Evolutionary conservation across 139 green algal species (phyloP).

Genomic region (Chloropicon primus): DNA sequence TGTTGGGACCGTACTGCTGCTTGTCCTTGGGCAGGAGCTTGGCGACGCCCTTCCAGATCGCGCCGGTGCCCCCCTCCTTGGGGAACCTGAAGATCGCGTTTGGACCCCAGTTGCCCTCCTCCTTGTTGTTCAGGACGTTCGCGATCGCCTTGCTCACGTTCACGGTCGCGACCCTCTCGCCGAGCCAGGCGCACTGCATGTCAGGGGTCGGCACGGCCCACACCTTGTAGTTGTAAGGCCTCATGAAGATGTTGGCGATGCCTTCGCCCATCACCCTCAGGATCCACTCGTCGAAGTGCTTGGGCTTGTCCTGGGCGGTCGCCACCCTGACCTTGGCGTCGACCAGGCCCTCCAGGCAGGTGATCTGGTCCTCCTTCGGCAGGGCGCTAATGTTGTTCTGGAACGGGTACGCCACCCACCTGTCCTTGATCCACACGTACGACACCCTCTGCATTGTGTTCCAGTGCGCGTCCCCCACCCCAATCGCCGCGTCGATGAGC

Average conservation of each 20-base stretch:
- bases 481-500: slow-evolving; percentile 36
- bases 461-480: slow-evolving; percentile 49
- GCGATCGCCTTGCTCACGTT: slow-evolving; percentile 65
- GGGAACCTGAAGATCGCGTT: slow-evolving; percentile 87
- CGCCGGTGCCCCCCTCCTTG: slow-evolving; percentile 62
- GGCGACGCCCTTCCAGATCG: slow-evolving; percentile 72
- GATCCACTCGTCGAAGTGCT: slow-evolving; percentile 92
- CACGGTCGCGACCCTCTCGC: slow-evolving; percentile 79
- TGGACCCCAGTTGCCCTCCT: slow-evolving; percentile 78
- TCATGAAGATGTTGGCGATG: slow-evolving; percentile 87
- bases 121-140: slow-evolving; percentile 69
- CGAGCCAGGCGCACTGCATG: slow-evolving; percentile 87
- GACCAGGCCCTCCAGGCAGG: slow-evolving; percentile 64
- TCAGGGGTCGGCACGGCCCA: slow-evolving; percentile 48
- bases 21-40: slow-evolving; percentile 55
- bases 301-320: slow-evolving; percentile 38
- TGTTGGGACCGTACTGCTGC: slow-evolving; percentile 26
- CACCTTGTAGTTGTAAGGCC: slow-evolving; percentile 93
- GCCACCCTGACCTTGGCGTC: slow-evolving; percentile 68
- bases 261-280: slow-evolving; percentile 65
- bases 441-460: slow-evolving; percentile 71
- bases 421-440: slow-evolving; percentile 72
- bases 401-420: slow-evolving; percentile 85
- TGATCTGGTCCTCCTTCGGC: slow-evolving; percentile 67
- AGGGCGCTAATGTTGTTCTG: slow-evolving; percentile 81